phyloP scores from a whole-genome alignment of 202 grass and related monocot genomes.

The Carex sylvatica region DNA sequence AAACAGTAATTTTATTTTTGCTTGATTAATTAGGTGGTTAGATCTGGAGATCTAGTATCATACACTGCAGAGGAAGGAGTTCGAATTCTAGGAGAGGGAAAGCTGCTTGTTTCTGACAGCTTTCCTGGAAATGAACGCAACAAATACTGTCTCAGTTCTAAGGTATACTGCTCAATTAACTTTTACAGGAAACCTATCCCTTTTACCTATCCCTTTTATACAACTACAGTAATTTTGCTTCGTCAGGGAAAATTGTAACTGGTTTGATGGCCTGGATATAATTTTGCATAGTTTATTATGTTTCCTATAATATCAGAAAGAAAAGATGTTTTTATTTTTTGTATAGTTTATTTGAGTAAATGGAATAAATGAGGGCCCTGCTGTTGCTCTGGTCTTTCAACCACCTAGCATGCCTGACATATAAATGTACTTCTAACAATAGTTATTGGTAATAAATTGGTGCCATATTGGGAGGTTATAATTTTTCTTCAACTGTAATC shows the following conservation, averaged over 20 bases:
- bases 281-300: not conserved
- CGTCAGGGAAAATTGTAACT: not conserved
- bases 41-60: constrained; percentile 89
- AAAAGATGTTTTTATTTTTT: not conserved
- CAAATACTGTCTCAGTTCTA: constrained; percentile 94
- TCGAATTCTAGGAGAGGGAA: constrained; percentile 86
- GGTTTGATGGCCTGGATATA: not conserved
- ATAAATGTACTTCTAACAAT: not conserved
- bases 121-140: constrained; percentile 92
- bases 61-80: constrained; percentile 98
- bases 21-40: constrained; percentile 52
- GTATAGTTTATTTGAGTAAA: not conserved
- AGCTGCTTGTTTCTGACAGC: constrained; percentile 85
- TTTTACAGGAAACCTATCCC: not conserved
- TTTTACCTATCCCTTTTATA: not conserved
- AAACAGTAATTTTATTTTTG: not conserved
- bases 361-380: not conserved
- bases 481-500: constrained; percentile 11
- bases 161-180: constrained; percentile 48
- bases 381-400: not conserved
- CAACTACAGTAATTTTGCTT: not conserved
- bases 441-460: not conserved
- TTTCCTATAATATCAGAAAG: not conserved
- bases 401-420: not conserved
- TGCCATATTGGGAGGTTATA: not conserved